These are phyloP conservation scores for Globisporangium splendens DNA, from an alignment of 352 stramenopile genomes.

Conservation along the genomic window DNA sequence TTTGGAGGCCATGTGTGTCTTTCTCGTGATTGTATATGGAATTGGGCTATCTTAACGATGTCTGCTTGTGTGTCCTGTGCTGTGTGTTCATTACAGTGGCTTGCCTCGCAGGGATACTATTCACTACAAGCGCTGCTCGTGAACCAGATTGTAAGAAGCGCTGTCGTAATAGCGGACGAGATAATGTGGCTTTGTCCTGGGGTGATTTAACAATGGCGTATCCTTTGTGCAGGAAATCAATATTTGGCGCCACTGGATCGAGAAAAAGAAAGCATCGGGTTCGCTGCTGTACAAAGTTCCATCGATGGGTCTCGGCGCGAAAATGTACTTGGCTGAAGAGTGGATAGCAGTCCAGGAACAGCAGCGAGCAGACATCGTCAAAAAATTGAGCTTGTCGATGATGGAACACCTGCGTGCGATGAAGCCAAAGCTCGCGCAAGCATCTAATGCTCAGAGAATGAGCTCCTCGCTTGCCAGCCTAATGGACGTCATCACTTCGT, in stretches of 20 bases:
- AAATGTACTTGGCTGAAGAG: constrained; percentile 40
- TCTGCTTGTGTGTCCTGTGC: not conserved
- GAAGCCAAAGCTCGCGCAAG: not conserved
- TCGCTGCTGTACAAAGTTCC: constrained; percentile 28
- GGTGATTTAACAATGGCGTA: not conserved
- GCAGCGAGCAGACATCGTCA: constrained; percentile 14
- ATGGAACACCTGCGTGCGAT: constrained; percentile 16
- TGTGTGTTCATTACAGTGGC: constrained; percentile 40
- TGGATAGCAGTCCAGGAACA: constrained; percentile 30
- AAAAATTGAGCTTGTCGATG: constrained; percentile 9
- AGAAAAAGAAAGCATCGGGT: constrained; percentile 22
- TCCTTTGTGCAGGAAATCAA: constrained; percentile 52
- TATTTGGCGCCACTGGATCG: constrained; percentile 58
- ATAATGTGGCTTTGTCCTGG: not conserved
- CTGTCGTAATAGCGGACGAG: not conserved
- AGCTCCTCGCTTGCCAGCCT: constrained; percentile 6
- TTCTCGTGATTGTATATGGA: too few species aligned
- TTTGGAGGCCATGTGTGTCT: too few species aligned
- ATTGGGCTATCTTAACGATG: too few species aligned
- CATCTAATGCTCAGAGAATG: not conserved
- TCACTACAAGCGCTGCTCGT: constrained; percentile 59
- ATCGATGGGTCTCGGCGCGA: constrained; percentile 40
- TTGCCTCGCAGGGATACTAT: constrained; percentile 57
- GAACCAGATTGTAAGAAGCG: constrained; percentile 67
- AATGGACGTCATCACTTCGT: constrained; percentile 5